A percentile compares a stretch with the other conserved stretches of the same genome.
Evolutionary conservation across 1,139 yeast genomes (phyloP).

Genomic region (Debaryomycetaceae sp.): DNA sequence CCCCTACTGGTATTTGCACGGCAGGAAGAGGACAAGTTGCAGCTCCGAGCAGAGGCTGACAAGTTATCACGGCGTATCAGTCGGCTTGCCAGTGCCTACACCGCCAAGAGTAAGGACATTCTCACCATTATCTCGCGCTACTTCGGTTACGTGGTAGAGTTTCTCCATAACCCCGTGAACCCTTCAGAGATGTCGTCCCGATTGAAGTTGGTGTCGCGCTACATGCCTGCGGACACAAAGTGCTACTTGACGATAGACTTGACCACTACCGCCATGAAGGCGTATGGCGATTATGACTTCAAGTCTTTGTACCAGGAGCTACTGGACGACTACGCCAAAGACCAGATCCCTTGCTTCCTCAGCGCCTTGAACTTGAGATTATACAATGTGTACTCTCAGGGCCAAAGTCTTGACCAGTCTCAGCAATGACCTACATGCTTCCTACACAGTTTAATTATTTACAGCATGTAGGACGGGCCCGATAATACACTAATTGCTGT

Average conservation of each 20-base stretch:
- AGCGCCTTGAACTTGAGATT: constrained; percentile 65
- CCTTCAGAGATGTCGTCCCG: constrained; percentile 33
- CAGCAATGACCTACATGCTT: background rate
- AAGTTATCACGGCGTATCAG: constrained; percentile 45
- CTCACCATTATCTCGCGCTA: constrained; percentile 57
- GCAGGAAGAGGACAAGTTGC: constrained; percentile 42
- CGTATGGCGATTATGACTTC: constrained; percentile 34
- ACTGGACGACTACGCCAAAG: constrained; percentile 55
- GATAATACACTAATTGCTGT: no score
- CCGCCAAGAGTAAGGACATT: constrained; percentile 66
- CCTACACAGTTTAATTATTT: no score
- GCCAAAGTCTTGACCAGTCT: background rate
- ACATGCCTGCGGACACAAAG: constrained; percentile 12
- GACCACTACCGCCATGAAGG: constrained; percentile 25
- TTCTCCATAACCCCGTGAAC: constrained; percentile 51
- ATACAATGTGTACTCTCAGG: constrained; percentile 2
- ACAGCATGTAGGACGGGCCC: no score
- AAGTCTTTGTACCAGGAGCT: constrained; percentile 44
- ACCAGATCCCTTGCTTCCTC: constrained; percentile 69
- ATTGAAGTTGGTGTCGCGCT: constrained; percentile 56
- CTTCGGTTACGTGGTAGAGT: constrained; percentile 68
- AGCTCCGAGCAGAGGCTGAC: constrained; percentile 38
- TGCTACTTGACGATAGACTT: constrained; percentile 27
- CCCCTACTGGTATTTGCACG: constrained; percentile 62
- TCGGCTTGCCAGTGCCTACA: constrained; percentile 53